phyloP scores from a whole-genome alignment of 2,329 filamentous ascomycete species.

The Akanthomyces dipterigenus region DNA sequence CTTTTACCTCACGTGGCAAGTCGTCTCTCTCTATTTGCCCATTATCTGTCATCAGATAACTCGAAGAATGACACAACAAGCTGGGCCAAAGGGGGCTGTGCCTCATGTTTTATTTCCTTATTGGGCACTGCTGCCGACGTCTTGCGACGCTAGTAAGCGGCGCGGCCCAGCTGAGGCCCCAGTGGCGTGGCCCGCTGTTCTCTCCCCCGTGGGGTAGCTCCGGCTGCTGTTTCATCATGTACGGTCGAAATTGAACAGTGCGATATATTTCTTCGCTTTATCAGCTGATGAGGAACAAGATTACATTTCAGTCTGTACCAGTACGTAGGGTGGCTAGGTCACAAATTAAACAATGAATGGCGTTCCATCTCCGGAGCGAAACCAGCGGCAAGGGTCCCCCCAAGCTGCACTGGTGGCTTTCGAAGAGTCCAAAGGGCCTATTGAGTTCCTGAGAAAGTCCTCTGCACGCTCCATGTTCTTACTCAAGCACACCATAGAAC shows the following conservation, averaged over 20 bases:
- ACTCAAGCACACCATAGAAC: constrained; percentile 22
- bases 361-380: not conserved
- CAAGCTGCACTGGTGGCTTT: not conserved
- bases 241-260: not conserved
- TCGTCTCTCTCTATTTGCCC: not conserved
- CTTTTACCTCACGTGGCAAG: too few species aligned
- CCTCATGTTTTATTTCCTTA: not conserved
- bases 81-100: not conserved
- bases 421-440: not conserved
- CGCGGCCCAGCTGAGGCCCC: not conserved
- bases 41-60: not conserved
- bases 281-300: not conserved
- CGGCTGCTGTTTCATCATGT: not conserved
- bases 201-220: not conserved
- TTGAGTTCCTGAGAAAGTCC: constrained; percentile 17
- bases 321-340: not conserved
- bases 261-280: not conserved
- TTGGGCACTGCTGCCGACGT: not conserved
- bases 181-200: not conserved
- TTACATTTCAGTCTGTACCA: not conserved
- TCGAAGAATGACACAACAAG: not conserved
- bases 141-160: not conserved
- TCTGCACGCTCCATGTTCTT: constrained; percentile 26
- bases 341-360: not conserved
- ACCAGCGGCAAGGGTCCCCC: not conserved